Percentiles rank a stretch among this genome's conserved stretches.
These are phyloP conservation scores for Nemophila menziesii DNA, from an alignment of 257 asterid genomes.

Conservation along the genomic window DNA sequence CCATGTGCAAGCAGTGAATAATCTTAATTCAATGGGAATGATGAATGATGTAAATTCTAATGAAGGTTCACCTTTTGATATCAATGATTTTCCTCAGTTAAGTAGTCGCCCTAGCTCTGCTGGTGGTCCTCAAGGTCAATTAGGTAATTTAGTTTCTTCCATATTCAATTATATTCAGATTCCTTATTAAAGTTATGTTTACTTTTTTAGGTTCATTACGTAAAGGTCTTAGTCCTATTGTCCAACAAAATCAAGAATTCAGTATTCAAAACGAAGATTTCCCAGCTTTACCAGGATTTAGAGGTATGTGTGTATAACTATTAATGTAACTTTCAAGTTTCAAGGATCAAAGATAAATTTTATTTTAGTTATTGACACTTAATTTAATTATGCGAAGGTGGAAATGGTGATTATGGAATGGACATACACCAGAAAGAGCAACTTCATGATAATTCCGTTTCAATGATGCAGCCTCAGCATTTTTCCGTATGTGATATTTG, in stretches of 20 bases:
- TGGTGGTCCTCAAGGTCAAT: conserved; percentile 95
- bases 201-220: conserved; percentile 75
- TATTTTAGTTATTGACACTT: neutral
- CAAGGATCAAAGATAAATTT: neutral
- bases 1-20: conserved; percentile 70
- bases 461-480: conserved; percentile 93
- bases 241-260: conserved; percentile 96
- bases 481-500: conserved; percentile 49
- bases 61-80: conserved; percentile 88
- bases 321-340: neutral
- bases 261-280: conserved; percentile 98
- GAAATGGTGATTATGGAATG: conserved; percentile 66
- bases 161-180: conserved; percentile 10
- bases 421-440: conserved; percentile 92
- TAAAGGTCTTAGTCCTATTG: conserved; percentile 72
- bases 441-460: conserved; percentile 58
- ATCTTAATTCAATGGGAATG: conserved; percentile 63
- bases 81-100: conserved; percentile 93
- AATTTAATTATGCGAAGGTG: conserved; percentile 44
- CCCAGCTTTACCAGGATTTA: conserved; percentile 95
- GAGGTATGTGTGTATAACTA: conserved; percentile 36
- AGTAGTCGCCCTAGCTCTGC: conserved; percentile 91
- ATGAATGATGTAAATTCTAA: conserved; percentile 67
- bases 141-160: conserved; percentile 36
- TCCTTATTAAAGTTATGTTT: conserved; percentile 12